phyloP scores from a whole-genome alignment of 345 rosid species.

The Acer negundo region DNA sequence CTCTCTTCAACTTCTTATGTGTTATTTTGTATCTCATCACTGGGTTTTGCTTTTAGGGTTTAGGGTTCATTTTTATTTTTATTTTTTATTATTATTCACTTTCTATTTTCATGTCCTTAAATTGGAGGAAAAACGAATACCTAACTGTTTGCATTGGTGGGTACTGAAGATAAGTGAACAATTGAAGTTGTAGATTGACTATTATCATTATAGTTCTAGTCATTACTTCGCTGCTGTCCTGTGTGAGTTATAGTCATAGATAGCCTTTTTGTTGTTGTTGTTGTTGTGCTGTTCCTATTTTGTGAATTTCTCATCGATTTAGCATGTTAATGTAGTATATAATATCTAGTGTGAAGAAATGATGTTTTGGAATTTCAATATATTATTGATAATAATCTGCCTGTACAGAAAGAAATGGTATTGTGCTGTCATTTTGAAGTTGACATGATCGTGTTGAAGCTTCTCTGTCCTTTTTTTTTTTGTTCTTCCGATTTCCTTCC shows the following conservation, averaged over 20 bases:
- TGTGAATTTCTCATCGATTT: neutral
- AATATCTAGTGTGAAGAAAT: neutral
- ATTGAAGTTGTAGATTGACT: neutral
- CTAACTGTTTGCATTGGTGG: neutral
- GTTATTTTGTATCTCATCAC: neutral
- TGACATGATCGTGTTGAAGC: neutral
- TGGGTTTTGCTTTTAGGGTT: slow-evolving; percentile 8
- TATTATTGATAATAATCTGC: neutral
- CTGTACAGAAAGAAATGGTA: neutral
- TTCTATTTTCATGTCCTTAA: no score
- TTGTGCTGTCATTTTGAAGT: neutral
- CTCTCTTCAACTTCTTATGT: neutral
- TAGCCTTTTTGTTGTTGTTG: neutral
- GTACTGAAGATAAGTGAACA: neutral
- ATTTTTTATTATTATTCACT: no score
- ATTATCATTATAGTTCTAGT: neutral
- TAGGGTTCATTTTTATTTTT: neutral
- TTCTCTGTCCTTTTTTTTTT: neutral
- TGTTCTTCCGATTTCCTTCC: neutral
- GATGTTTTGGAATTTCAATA: neutral
- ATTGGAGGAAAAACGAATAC: neutral
- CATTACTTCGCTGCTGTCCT: neutral
- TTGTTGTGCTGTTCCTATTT: neutral
- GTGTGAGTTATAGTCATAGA: neutral
- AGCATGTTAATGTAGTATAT: neutral